Conservation (phyloP, 2,329 filamentous ascomycete genomes). For the Botrytis fabae region DNA sequence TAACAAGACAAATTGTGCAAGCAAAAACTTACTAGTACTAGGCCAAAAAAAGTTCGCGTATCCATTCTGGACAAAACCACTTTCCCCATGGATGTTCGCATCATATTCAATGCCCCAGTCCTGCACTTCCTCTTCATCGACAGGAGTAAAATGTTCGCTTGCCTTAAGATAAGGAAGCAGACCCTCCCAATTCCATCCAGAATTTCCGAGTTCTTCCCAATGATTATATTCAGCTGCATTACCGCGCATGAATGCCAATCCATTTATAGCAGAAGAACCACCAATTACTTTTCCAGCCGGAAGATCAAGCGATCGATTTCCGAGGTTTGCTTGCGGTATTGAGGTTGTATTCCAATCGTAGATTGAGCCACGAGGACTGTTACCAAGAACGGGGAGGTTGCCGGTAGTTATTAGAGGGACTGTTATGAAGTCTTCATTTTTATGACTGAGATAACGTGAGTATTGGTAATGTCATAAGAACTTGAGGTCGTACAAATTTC, state of each 20-base stretch:
- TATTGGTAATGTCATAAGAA: not conserved
- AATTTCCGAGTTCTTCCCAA: constrained; percentile 46
- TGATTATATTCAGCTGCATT: constrained; percentile 40
- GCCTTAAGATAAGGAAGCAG: constrained; percentile 36
- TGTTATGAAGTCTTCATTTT: constrained; percentile 19
- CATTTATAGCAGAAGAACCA: constrained; percentile 44
- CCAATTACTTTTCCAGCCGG: constrained; percentile 41
- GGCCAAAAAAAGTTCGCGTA: constrained; percentile 17
- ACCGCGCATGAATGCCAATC: constrained; percentile 34
- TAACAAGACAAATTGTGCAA: not conserved
- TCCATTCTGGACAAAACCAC: constrained; percentile 1
- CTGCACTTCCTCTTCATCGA: not conserved
- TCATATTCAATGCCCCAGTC: constrained; percentile 25
- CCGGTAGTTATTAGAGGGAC: constrained; percentile 13
- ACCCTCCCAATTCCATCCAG: constrained; percentile 44
- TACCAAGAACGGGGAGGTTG: constrained; percentile 7
- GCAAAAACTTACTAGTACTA: constrained; percentile 7
- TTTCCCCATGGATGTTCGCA: constrained; percentile 31
- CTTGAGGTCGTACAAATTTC: not conserved
- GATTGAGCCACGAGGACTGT: constrained; percentile 32
- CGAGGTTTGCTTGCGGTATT: constrained; percentile 41
- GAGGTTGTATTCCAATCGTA: constrained; percentile 47
- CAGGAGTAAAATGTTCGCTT: constrained; percentile 24
- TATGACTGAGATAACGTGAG: not conserved
- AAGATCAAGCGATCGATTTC: constrained; percentile 25